These are phyloP conservation scores for Trichoderma oligosporum DNA, from an alignment of 2,329 filamentous ascomycete genomes.

Conservation along the genomic window DNA sequence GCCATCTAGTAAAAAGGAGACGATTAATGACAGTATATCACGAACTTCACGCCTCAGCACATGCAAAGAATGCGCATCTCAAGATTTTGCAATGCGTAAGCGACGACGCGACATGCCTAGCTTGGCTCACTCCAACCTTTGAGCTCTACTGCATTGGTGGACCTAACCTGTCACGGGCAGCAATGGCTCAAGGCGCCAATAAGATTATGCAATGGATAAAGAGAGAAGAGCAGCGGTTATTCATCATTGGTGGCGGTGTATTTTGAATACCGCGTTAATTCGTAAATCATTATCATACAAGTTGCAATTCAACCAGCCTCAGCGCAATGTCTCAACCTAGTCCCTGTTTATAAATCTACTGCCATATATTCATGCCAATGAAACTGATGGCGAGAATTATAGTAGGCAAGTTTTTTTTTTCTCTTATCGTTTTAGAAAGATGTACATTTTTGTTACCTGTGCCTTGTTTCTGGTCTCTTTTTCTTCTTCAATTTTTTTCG, in stretches of 20 bases:
- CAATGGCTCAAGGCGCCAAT: slow-evolving; percentile 80
- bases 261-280: slow-evolving; percentile 42
- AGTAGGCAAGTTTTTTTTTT: not conserved
- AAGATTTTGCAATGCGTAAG: slow-evolving; percentile 80
- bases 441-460: not conserved
- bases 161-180: slow-evolving; percentile 59
- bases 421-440: not conserved
- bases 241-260: slow-evolving; percentile 97
- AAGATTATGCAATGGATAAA: slow-evolving; percentile 88
- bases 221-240: slow-evolving; percentile 86
- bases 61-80: slow-evolving; percentile 76
- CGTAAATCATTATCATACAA: slow-evolving; percentile 20
- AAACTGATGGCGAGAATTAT: not conserved
- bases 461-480: not conserved
- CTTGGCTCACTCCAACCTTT: slow-evolving; percentile 87
- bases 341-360: not conserved
- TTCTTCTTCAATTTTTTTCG: not conserved
- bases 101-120: slow-evolving; percentile 73
- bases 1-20: slow-evolving; percentile 54
- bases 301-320: not conserved
- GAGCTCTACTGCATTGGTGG: slow-evolving; percentile 95
- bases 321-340: not conserved
- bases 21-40: slow-evolving; percentile 82
- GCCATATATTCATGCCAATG: not conserved
- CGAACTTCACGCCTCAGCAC: slow-evolving; percentile 77